Percentiles rank a stretch among this genome's conserved stretches.
Evolutionary conservation across 139 green algal genomes (phyloP).

Genomic region (Pedinophyceae sp.): DNA sequence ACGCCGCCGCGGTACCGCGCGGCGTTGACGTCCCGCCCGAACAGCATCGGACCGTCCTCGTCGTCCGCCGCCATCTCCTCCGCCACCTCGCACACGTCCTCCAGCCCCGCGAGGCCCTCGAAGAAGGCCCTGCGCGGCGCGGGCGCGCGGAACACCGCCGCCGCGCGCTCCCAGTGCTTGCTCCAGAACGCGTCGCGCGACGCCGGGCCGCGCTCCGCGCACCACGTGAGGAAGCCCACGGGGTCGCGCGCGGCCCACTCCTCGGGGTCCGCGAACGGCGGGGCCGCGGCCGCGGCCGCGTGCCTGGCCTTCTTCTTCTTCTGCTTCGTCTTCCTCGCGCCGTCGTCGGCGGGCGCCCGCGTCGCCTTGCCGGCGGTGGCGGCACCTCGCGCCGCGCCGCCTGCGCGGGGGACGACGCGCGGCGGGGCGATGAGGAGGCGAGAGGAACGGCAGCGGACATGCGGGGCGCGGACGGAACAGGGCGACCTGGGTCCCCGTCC

Average conservation of each 20-base stretch:
- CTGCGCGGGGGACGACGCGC: too few relatives aligned
- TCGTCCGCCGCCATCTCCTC: slow-evolving; percentile 1
- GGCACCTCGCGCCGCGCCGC: too few relatives aligned
- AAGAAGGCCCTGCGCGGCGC: slow-evolving; percentile 17
- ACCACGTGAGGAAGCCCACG: too few relatives aligned
- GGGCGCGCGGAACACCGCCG: slow-evolving; percentile 16
- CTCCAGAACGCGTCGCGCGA: slow-evolving; percentile 12
- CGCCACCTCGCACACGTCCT: slow-evolving; percentile 7
- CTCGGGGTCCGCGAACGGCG: slow-evolving; percentile 1
- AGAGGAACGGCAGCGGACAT: too few relatives aligned
- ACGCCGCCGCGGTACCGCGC: slow-evolving; percentile 29
- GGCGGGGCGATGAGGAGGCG: too few relatives aligned
- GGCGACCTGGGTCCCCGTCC: too few relatives aligned
- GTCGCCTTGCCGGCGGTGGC: too few relatives aligned
- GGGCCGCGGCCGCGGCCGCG: background rate
- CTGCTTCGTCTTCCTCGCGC: too few relatives aligned
- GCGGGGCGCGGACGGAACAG: too few relatives aligned
- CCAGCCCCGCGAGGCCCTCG: slow-evolving; percentile 2
- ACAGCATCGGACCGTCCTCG: slow-evolving; percentile 19
- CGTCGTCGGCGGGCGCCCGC: too few relatives aligned
- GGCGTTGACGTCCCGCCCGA: slow-evolving; percentile 38
- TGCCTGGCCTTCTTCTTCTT: too few relatives aligned
- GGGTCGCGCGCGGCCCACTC: slow-evolving; percentile 1
- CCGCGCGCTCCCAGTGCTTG: slow-evolving; percentile 19
- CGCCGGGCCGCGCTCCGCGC: too few relatives aligned